phyloP scores from a whole-genome alignment of 129 eudicot species.

The Pittosporum tobira region DNA sequence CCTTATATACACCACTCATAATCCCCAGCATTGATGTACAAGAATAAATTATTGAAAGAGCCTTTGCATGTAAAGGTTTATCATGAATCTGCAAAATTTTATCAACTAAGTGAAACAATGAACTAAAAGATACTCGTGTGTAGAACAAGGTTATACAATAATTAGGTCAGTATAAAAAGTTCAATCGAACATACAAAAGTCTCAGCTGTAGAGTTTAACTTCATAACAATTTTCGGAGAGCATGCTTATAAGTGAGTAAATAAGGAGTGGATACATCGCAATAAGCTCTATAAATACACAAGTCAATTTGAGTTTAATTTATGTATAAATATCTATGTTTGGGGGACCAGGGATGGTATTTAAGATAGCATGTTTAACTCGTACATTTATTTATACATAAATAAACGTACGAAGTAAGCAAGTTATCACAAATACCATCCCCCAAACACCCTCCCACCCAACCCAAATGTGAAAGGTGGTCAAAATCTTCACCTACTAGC shows the following conservation, averaged over 20 bases:
- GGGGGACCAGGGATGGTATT: too few relatives aligned
- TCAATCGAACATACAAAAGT: background rate
- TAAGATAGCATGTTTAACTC: too few relatives aligned
- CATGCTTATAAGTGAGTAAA: too few relatives aligned
- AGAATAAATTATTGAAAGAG: slow-evolving; percentile 67
- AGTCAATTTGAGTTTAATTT: too few relatives aligned
- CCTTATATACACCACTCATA: slow-evolving; percentile 94
- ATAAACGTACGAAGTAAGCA: background rate
- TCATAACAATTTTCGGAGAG: too few relatives aligned
- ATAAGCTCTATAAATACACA: background rate
- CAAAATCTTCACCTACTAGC: background rate
- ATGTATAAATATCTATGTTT: too few relatives aligned
- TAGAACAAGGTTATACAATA: background rate
- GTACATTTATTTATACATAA: too few relatives aligned
- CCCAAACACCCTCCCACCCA: too few relatives aligned
- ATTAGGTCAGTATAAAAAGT: background rate
- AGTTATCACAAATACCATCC: background rate
- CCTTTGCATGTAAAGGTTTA: slow-evolving; percentile 59
- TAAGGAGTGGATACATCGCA: too few relatives aligned
- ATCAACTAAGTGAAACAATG: slow-evolving; percentile 1
- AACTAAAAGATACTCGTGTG: background rate
- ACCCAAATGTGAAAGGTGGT: background rate
- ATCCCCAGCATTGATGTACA: slow-evolving; percentile 80
- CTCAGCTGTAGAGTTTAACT: too few relatives aligned
- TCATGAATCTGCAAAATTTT: slow-evolving; percentile 59